phyloP scores from a whole-genome alignment of 2,329 filamentous ascomycete genomes.

The Cladorrhinum sp. region DNA sequence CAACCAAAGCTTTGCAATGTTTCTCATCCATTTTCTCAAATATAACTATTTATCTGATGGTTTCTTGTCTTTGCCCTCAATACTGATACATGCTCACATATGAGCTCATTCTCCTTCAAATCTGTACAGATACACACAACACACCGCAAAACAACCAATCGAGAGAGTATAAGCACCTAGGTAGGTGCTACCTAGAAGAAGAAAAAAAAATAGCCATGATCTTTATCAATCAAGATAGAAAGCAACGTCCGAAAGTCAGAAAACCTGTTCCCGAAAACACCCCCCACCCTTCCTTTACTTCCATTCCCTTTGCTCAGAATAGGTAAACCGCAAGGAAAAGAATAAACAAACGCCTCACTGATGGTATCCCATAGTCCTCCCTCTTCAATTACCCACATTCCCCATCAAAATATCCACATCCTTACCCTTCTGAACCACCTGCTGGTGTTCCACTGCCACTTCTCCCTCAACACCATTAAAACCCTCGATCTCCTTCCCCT shows the following conservation, averaged over 20 bases:
- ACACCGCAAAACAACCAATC: too few relatives aligned
- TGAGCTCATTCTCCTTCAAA: too few relatives aligned
- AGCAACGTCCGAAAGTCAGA: not conserved
- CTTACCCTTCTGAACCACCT: slow-evolving; percentile 17
- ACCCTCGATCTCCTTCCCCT: slow-evolving; percentile 30
- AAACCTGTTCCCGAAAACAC: not conserved
- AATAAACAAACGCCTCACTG: slow-evolving; percentile 3
- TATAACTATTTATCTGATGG: too few relatives aligned
- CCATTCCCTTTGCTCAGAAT: not conserved
- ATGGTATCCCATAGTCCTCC: slow-evolving; percentile 9
- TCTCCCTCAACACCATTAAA: slow-evolving; percentile 25
- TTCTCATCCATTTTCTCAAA: too few relatives aligned
- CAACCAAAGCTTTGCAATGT: too few relatives aligned
- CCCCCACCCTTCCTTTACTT: not conserved
- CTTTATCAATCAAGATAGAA: too few relatives aligned
- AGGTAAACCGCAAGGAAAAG: too few relatives aligned
- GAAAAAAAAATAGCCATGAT: not conserved
- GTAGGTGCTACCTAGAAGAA: too few relatives aligned
- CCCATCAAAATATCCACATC: slow-evolving; percentile 30
- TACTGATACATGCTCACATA: too few relatives aligned
- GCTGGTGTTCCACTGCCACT: slow-evolving; percentile 35
- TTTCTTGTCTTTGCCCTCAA: too few relatives aligned
- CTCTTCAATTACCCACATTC: slow-evolving; percentile 24
- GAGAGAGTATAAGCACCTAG: too few relatives aligned
- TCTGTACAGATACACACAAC: too few relatives aligned